Conservation (phyloP, 805 yeast species). For the Scheffersomyces coipomensis region DNA sequence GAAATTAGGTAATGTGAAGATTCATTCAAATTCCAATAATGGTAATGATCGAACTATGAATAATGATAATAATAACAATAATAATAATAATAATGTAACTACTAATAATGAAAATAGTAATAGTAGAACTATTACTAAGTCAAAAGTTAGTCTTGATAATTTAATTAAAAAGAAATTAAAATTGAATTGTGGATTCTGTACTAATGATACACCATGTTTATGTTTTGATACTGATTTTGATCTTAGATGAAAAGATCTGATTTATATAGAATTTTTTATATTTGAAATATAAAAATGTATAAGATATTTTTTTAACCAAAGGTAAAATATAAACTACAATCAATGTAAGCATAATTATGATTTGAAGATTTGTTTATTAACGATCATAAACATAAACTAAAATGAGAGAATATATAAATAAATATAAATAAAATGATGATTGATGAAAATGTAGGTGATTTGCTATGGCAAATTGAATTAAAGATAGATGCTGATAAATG, state of each 20-base stretch:
- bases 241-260: constrained; percentile 4
- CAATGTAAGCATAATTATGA: too few relatives aligned
- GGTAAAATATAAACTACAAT: too few relatives aligned
- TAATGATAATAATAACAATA: background rate
- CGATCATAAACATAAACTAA: too few relatives aligned
- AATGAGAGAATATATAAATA: too few relatives aligned
- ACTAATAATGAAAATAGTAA: constrained; percentile 3
- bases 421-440: too few relatives aligned
- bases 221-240: constrained; percentile 38
- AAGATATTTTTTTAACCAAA: too few relatives aligned
- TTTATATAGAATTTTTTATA: too few relatives aligned
- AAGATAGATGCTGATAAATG: too few relatives aligned
- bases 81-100: background rate
- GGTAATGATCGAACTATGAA: background rate
- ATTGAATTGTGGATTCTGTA: constrained; percentile 36
- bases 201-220: constrained; percentile 38
- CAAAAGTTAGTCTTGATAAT: constrained; percentile 3
- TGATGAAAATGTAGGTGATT: too few relatives aligned
- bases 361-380: too few relatives aligned
- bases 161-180: constrained; percentile 15
- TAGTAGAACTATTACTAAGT: constrained; percentile 4
- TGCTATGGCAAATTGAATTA: too few relatives aligned
- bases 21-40: background rate
- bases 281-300: too few relatives aligned
- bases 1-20: constrained; percentile 6